Percentiles rank a stretch among this genome's conserved stretches.
phyloP scores from a whole-genome alignment of 2,329 filamentous ascomycete genomes.

The Colletotrichum endophyticum region DNA sequence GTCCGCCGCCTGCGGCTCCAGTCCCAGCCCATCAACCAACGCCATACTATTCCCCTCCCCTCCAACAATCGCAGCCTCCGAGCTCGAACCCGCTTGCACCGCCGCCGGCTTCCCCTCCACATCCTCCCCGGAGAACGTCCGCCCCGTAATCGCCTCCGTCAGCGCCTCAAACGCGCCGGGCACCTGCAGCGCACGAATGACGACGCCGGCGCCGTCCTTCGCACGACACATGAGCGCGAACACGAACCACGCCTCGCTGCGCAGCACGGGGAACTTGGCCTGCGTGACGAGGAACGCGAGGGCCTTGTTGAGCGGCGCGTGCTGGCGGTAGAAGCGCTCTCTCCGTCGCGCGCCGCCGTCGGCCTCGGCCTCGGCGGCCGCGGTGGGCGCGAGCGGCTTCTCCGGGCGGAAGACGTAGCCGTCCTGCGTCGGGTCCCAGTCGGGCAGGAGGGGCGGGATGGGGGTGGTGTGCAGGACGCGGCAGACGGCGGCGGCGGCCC shows the following conservation, averaged over 20 bases:
- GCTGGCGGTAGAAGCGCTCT: conserved; percentile 49
- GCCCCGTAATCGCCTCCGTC: conserved; percentile 53
- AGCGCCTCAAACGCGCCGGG: conserved; percentile 48
- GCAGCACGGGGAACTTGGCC: conserved; percentile 61
- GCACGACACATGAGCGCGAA: conserved; percentile 64
- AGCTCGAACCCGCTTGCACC: background rate
- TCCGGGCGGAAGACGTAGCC: conserved; percentile 23
- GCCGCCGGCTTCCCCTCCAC: background rate
- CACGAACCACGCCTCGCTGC: conserved; percentile 67
- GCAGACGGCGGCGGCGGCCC: conserved; percentile 57
- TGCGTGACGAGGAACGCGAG: conserved; percentile 61
- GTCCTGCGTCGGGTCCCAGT: conserved; percentile 36
- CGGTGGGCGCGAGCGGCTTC: conserved; percentile 6
- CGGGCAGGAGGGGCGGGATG: conserved; percentile 33
- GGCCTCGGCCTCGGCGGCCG: background rate
- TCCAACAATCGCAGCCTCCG: background rate
- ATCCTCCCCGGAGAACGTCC: conserved; percentile 27
- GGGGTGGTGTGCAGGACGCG: conserved; percentile 56
- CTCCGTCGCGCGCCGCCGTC: conserved; percentile 26
- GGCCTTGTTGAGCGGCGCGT: conserved; percentile 43
- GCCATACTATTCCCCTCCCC: conserved; percentile 9
- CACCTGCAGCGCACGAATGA: conserved; percentile 46
- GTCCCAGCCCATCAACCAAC: conserved; percentile 37
- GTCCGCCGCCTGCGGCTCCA: conserved; percentile 54
- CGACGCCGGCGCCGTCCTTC: conserved; percentile 50